phyloP scores from a whole-genome alignment of 2,329 filamentous ascomycete species.

The Aureobasidium leucospermi region DNA sequence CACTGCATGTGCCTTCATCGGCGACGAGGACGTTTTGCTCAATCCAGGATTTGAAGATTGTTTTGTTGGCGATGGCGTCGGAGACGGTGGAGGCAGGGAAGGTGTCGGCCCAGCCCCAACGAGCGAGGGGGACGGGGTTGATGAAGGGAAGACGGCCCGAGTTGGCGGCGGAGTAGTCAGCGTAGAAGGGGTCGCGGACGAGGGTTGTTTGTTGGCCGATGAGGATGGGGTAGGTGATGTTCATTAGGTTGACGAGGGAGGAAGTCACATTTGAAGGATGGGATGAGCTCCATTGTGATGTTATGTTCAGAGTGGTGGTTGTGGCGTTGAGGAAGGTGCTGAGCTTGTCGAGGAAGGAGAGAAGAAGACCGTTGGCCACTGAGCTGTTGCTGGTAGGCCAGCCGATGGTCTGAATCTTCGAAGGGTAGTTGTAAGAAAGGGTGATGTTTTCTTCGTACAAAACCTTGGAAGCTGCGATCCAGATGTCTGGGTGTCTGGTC shows the following conservation, averaged over 20 bases:
- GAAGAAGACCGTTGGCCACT: slow-evolving; percentile 32
- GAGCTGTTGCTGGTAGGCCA: slow-evolving; percentile 34
- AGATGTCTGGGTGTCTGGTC: slow-evolving; percentile 38
- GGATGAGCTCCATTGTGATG: slow-evolving; percentile 29
- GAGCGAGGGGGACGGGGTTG: slow-evolving; percentile 41
- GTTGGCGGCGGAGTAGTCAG: slow-evolving; percentile 41
- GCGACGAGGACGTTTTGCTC: slow-evolving; percentile 38
- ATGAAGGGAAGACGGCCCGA: slow-evolving; percentile 42
- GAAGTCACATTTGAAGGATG: slow-evolving; percentile 25
- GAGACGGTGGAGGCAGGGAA: slow-evolving; percentile 32
- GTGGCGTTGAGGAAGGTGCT: slow-evolving; percentile 36
- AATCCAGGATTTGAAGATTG: slow-evolving; percentile 43
- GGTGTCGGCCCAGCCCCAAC: slow-evolving; percentile 42
- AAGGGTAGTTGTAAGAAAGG: slow-evolving; percentile 34
- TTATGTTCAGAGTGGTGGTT: slow-evolving; percentile 30
- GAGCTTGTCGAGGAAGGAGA: slow-evolving; percentile 39
- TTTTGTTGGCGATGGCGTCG: slow-evolving; percentile 44
- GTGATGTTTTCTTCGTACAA: slow-evolving; percentile 41
- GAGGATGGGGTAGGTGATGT: slow-evolving; percentile 39
- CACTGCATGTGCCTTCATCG: slow-evolving; percentile 40
- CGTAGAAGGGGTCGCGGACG: slow-evolving; percentile 43
- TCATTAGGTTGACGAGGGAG: slow-evolving; percentile 32
- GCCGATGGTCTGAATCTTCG: slow-evolving; percentile 34
- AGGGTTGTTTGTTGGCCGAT: slow-evolving; percentile 42
- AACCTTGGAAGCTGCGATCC: slow-evolving; percentile 37